Base-by-base conservation (phyloP, 345 rosid species). In the Turritis glabra region DNA sequence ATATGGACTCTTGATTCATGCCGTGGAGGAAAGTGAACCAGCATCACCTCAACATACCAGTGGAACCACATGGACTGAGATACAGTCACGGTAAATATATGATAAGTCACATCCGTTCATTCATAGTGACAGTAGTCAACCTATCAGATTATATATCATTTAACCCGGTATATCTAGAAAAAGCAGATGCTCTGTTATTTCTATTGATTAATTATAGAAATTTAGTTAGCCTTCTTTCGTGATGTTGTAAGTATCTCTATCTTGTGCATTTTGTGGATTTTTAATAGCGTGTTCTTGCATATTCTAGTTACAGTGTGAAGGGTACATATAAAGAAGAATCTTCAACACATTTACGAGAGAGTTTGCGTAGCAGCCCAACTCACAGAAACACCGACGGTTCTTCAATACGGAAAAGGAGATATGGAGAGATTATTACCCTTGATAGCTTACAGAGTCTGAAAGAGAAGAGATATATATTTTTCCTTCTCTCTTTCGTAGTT, bases 401-500 rank as follows among this genome's bases (percentile, higher is more conserved):
- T 51, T 13, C 71, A 55, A 77, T 81, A 64, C 87, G 79, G 63
- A 88, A 69, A 78, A 82, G 81, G 85, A 80, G 79, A 55, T 79
- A 71, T 30, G 85, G 89, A 60, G 88, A 85, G 68, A 73, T 87
- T 53, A 75, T 94, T 70, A 85, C 85, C 79, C 75, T 84, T 82
- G 85, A 87, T 83, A 88, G 71, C 83, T 81, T 94, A 80, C 83
- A 81, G 65, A 80, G 78, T 85, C 87, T 91, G 67, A 84, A 85
- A 77, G 93, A 91, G 83, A 90, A 83, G 92, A 89, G 92, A 83
- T 87, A 87, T 82, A 41, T 86, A 75, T 86, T 82, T 84, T 90
- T 76, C 67, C 77, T 82, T 79, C 88, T 91, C 87, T 91, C 98
- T 80, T 88, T 88, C 64, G 50, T 91, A 75, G 85, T 92, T 69